Base-by-base conservation (phyloP, 331 rosid species). In the Quercus tomentella region DNA sequence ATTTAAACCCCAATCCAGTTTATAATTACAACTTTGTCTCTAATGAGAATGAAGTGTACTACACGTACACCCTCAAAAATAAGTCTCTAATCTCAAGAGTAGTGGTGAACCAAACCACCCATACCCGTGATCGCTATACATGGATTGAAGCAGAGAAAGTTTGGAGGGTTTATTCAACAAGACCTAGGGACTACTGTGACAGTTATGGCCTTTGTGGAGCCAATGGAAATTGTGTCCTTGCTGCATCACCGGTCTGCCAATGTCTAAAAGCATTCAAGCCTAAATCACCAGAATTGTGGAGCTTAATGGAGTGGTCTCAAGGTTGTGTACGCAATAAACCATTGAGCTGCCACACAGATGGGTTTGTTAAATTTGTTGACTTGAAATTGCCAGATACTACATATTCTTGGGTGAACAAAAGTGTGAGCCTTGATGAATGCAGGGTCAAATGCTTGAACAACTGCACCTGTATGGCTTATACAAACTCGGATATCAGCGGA, bases 401-500 rank as follows among this genome's bases (percentile, higher is more conserved):
- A 49, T 7, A 74, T 22, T 73, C 85, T 12, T 31, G 18, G 80
- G 31, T 77, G 77, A 80, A 85, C 37, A 22, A 15, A 71, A 82
- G n/a, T 56, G 41, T 87, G 75, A 80, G 61, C 72, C 57, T 78
- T 3, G 56, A 82, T 3, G 67, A 85, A 65, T 92, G 94, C 79
- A 79, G 60, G 37, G 23, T 4, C 2, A 79, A 58, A 71, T 89
- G 94, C 83, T 83, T 83, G 89, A 73, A 74, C 6, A 70, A 72
- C 56, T 92, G 92, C 56, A 84, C 88, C 6, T 90, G 97, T 72
- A 80, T 77, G 86, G 93, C 91, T 8, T 86, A 76, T 72, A 75
- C 91, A 14, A 89, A 86, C 75, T 70, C 86, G 3, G 82, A 88
- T 74, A 62, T 87, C 31, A 77, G 88, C 1, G 87, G 87, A 45